phyloP scores from a whole-genome alignment of 1,284 basidiomycete genomes.

The Retiboletus flavoniger region DNA sequence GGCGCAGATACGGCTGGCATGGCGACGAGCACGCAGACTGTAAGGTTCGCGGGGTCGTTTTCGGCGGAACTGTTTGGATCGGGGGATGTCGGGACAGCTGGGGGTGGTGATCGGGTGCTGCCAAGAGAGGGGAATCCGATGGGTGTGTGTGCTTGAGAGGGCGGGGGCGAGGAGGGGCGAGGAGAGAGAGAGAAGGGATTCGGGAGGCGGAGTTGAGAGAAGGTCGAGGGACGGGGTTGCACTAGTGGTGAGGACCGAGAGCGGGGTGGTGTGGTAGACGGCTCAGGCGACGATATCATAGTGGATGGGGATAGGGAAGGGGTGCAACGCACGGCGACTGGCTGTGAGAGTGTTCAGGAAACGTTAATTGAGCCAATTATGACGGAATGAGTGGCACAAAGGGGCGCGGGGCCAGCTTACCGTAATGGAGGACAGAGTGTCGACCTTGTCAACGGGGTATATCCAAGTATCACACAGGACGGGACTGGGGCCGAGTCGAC shows the following conservation, averaged over 20 bases:
- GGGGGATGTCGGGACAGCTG: background rate
- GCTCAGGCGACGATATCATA: background rate
- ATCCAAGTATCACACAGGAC: conserved; percentile 22
- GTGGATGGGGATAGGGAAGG: background rate
- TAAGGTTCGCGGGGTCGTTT: conserved; percentile 8
- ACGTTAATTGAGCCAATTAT: background rate
- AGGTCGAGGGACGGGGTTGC: background rate
- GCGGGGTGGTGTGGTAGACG: background rate
- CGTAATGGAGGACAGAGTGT: conserved; percentile 16
- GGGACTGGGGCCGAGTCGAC: conserved; percentile 16
- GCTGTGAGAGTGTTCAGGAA: conserved; percentile 11
- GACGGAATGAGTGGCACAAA: background rate
- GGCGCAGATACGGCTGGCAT: conserved; percentile 48
- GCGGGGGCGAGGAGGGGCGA: background rate
- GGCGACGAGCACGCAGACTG: conserved; percentile 58
- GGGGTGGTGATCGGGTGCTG: background rate
- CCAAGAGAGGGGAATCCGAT: background rate
- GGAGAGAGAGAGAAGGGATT: background rate
- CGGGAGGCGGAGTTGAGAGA: conserved; percentile 14
- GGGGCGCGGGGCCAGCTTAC: conserved; percentile 11
- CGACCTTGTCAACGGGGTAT: background rate
- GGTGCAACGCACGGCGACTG: conserved; percentile 15
- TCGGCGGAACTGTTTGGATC: background rate
- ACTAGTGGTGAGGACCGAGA: background rate
- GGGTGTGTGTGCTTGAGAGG: background rate